Evolutionary conservation across 805 yeast genomes (phyloP).

Genomic region (Pichia scutulata): DNA sequence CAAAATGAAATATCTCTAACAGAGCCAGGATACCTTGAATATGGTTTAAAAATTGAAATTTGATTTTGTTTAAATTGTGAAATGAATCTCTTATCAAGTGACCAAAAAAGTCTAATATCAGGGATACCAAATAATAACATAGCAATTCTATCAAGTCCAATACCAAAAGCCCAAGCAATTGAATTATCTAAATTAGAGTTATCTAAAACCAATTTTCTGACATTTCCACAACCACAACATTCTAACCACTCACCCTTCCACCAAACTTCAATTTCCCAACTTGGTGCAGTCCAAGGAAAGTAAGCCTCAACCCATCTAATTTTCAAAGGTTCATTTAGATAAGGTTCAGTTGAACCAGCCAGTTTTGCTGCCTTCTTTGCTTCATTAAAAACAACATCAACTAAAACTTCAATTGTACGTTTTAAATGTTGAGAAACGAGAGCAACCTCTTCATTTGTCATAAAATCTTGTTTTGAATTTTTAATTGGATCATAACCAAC

Average conservation of each 20-base stretch:
- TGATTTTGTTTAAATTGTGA: slow-evolving; percentile 60
- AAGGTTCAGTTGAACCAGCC: slow-evolving; percentile 55
- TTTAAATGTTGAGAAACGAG: slow-evolving; percentile 73
- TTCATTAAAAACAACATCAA: slow-evolving; percentile 71
- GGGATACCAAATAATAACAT: slow-evolving; percentile 94
- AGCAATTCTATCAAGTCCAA: slow-evolving; percentile 91
- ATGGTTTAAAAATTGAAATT: slow-evolving; percentile 73
- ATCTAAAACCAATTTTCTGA: slow-evolving; percentile 64
- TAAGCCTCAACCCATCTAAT: slow-evolving; percentile 93
- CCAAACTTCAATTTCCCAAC: slow-evolving; percentile 98
- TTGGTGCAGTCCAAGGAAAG: slow-evolving; percentile 98
- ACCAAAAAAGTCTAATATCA: slow-evolving; percentile 91
- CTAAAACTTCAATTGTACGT: slow-evolving; percentile 75
- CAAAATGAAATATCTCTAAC: slow-evolving; percentile 87
- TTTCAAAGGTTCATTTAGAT: slow-evolving; percentile 64
- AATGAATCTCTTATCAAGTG: slow-evolving; percentile 67
- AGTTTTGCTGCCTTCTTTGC: slow-evolving; percentile 55
- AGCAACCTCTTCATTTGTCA: slow-evolving; percentile 61
- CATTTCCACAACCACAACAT: slow-evolving; percentile 93
- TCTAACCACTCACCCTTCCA: slow-evolving; percentile 99
- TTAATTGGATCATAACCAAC: slow-evolving; percentile 42
- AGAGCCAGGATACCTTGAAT: slow-evolving; percentile 86
- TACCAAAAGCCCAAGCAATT: slow-evolving; percentile 96
- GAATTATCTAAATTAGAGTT: slow-evolving; percentile 63
- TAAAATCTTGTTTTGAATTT: slow-evolving; percentile 77